Base-by-base conservation (phyloP, 2,329 filamentous ascomycete species). In the Plectosphaerella plurivora region DNA sequence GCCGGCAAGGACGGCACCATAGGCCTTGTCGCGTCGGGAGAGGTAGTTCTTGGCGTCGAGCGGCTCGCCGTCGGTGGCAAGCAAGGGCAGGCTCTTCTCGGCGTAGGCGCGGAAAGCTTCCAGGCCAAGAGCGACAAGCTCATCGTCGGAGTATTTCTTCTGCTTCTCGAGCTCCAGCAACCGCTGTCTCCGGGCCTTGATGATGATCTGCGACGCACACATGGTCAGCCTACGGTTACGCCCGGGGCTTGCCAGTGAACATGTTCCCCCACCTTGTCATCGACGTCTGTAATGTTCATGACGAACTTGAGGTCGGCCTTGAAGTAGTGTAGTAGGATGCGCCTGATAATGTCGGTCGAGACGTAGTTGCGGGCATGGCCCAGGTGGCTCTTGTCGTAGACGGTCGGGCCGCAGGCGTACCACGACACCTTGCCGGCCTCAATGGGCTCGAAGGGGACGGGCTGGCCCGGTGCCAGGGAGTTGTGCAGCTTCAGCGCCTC, bases 331-430 rank as follows among this genome's bases (percentile, higher is more conserved):
- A 81, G 77, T 69, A 96, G 72, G 61, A 96, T 89, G 62, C 91
- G 84, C 55, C 91, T 82, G 60, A 96, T 85, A 58, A 96, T 91
- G 68, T 96, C 91, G 45, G 89, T 93, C 48, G 87, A 89, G 57
- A 96, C 89, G 80, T 96, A 96, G 73, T 96, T 96, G 60, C 90
- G 79, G 28, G 89, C 91, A 70, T 96, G 91, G 28, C 90, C 87
- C 45, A 93, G 71, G 74, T 93, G 89, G 56, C 86, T 82, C 71
- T 91, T 87, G 67, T 92, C 89, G 67, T 92, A 92, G 42, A 88
- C 85, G 3, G 91, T 96, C 53, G 91, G 91, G 16, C 91, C 91
- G 73, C 91, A 96, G 60, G 87, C 88, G 69, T 96, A 96, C 90
- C 91, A 96, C 5, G 83, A 84, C 25, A 95, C 82, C 65, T 87